Base-by-base conservation (phyloP, 1,139 yeast genomes). In the Candida gigantensis region DNA sequence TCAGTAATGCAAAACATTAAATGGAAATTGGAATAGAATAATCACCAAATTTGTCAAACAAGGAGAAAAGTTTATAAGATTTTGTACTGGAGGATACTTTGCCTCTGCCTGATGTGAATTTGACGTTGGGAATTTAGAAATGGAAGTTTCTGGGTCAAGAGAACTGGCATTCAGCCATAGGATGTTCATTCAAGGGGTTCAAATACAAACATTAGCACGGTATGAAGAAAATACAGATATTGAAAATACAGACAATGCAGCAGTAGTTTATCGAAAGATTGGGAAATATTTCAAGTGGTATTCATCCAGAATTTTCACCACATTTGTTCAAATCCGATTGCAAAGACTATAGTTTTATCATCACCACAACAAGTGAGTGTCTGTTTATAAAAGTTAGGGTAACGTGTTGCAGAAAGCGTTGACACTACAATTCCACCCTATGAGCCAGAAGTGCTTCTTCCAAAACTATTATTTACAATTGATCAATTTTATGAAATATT, bases 31-130 rank as follows among this genome's bases (percentile, higher is more conserved):
- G 0, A 86, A 81, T 50, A 52, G 60, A 3, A 62, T 63, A 27
- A 86, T 92, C 40, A 58, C 65, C 20, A 77, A 77, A 34, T 90
- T 70, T 57, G 89, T 92, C 3, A 68, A 78, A 24, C 67, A 69
- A 37, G 98, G 98, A 14, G 99, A 98, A 1, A 66, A 70, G 37
- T 88, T 68, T 52, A 58, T 92, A 24, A 98, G 98, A 0, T 77
- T 92, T 46, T 92, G 98, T 61, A 95, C 98, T n/a, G 99, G 99
- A 23, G 97, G 86, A 0, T 92, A 94, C 60, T 92, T 77, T 54
- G 92, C 82, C 1, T 73, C 89, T n/a, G 58, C 72, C 0, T 60
- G 82, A 33, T 81, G 86, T 46, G 97, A 92, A 54, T 94, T 92
- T 57, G 96, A 88, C 50, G 80, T 75, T 16, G 94, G 92, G 1